Base-by-base conservation (phyloP, 345 rosid genomes). In the Pugionium cornutum region DNA sequence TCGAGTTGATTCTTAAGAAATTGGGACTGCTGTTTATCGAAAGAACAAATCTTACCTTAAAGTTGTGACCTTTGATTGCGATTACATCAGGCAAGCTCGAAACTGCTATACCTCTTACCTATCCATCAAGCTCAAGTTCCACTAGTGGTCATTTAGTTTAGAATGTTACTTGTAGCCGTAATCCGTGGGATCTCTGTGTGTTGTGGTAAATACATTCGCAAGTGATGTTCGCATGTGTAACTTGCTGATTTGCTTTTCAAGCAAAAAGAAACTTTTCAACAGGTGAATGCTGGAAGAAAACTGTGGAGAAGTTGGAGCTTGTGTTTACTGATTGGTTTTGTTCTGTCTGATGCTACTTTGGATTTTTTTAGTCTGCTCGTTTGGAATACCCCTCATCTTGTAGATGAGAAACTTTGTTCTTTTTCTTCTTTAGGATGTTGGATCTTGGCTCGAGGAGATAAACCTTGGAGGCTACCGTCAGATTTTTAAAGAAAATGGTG, bases 401-500 rank as follows among this genome's bases (percentile, higher is more conserved):
- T 36, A 36, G 44, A 53, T 66, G 41, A 59, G 44, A 18, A 67
- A 7, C 44, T 61, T 27, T 41, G 0, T 33, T 56, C 6, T 53
- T 18, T 40, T 56, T 7, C 35, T 56, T 64, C 48, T 29, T 51
- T 73, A 92, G 98, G 97, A 92, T 78, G 98, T 92, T 60, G 98
- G 98, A 11, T 66, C 89, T 77, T 92, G 98, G 98, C 80, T 92
- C 65, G 97, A 92, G 75, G 94, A 88, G 70, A 89, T 92, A 72
- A 89, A 92, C 71, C 77, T 92, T 53, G 97, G 97, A 7, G 77
- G 86, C 80, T 92, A 92, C 76, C 84, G 98, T 7, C 89, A 79
- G 70, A 92, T 86, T 58, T 92, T 92, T 77, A 84, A 89, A 79
- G 96, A 92, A 66, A 87, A 83, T 11, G 84, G 97, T 48, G 97